Evolutionary conservation across 225 moss, liverwort and hornwort species (phyloP).

Genomic region (Anthoceros angustus): DNA sequence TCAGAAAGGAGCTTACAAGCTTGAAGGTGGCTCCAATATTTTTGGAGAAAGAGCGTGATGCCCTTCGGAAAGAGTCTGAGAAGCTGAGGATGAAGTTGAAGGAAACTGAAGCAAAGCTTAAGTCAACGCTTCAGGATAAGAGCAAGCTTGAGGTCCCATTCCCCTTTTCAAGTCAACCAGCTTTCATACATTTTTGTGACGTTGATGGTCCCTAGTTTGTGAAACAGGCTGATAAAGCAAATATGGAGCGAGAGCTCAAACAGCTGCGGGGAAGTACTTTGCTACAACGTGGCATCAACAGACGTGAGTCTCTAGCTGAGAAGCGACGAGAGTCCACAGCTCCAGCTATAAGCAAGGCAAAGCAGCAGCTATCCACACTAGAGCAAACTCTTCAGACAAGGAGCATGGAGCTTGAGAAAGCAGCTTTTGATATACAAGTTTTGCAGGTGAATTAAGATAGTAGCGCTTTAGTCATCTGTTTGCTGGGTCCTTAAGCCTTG

Average conservation of each 20-base stretch:
- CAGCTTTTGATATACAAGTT: slow-evolving; percentile 47
- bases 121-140: slow-evolving; percentile 70
- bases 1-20: slow-evolving; percentile 62
- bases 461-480: too few relatives aligned
- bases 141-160: slow-evolving; percentile 66
- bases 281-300: slow-evolving; percentile 54
- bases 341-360: slow-evolving; percentile 58
- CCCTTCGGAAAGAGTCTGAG: slow-evolving; percentile 60
- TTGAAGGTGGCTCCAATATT: slow-evolving; percentile 49
- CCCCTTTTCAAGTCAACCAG: neutral
- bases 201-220: too few relatives aligned
- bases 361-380: slow-evolving; percentile 48
- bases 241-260: slow-evolving; percentile 74
- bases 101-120: slow-evolving; percentile 76
- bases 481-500: too few relatives aligned
- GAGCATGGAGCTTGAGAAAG: slow-evolving; percentile 66
- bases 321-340: slow-evolving; percentile 80
- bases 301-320: slow-evolving; percentile 71
- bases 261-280: slow-evolving; percentile 73
- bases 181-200: neutral
- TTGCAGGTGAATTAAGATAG: slow-evolving; percentile 64
- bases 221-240: slow-evolving; percentile 72
- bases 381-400: slow-evolving; percentile 75
- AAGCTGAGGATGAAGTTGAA: slow-evolving; percentile 61
- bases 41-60: slow-evolving; percentile 73